phyloP scores from a whole-genome alignment of 169 alveolate species.

The Theileria annulata region DNA sequence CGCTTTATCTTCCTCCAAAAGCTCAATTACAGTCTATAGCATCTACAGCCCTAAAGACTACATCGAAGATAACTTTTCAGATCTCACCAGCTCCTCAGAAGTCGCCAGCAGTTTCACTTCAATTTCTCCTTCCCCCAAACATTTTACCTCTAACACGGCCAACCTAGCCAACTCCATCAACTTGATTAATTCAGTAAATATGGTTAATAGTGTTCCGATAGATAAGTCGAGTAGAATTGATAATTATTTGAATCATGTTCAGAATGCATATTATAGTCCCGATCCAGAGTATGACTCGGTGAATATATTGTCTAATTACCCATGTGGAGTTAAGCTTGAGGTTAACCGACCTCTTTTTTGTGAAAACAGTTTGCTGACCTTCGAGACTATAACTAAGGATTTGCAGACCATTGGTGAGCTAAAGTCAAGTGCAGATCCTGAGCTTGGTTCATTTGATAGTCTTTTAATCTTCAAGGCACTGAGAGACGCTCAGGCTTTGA shows the following conservation, averaged over 20 bases:
- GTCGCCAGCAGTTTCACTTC: not conserved
- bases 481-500: conserved; percentile 49
- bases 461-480: conserved; percentile 48
- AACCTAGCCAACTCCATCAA: not conserved
- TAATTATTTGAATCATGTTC: conserved; percentile 11
- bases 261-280: conserved; percentile 19
- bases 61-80: not conserved
- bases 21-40: conserved; percentile 24
- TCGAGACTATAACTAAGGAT: conserved; percentile 17
- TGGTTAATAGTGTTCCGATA: not conserved
- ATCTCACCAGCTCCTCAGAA: not conserved
- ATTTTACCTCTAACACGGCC: not conserved
- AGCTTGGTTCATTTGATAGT: conserved; percentile 15
- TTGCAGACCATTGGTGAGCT: conserved; percentile 17
- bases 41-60: conserved; percentile 17
- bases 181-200: no score
- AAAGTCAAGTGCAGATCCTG: conserved; percentile 3
- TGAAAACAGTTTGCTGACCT: conserved; percentile 7
- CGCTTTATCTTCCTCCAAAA: not conserved
- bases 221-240: not conserved
- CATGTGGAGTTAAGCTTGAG: not conserved
- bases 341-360: conserved; percentile 10
- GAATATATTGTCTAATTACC: not conserved
- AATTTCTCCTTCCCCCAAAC: not conserved
- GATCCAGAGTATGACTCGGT: conserved; percentile 14